Evolutionary conservation across 2,329 filamentous ascomycete species (phyloP), one percentile per base, ranked within the genome.

Genomic region (Colletotrichum sojae): DNA sequence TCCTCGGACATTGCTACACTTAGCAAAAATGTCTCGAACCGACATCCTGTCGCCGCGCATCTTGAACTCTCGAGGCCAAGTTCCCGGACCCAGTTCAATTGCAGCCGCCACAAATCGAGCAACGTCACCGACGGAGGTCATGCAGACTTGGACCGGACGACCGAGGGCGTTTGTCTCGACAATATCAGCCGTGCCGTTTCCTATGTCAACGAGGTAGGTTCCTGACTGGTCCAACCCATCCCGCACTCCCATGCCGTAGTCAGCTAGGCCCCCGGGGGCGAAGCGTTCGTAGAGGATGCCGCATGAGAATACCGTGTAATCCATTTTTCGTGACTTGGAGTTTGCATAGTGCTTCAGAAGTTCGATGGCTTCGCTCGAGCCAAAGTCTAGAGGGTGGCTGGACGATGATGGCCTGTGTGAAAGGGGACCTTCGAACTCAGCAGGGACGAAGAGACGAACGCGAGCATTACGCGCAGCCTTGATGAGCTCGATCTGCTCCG

Each of bases 201-300:
- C 85, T 39, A 92, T 80, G 74, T 94, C 84, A 72, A 93, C 82
- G 57, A 94, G 82, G 73, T 91, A 94, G 73, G 89, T 87, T 5
- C 91, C 91, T 71, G 90, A 86, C 15, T 81, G 81, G 9, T 82
- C 80, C 22, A 89, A 81, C 18, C 86, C 85, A 49, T 84, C 85
- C n/a, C 84, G 84, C 31, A 75, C 74, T 1, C 91, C 91, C 54
- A 94, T 89, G 40, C 85, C 82, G 62, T 89, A 84, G 18, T 83
- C 81, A 13, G 83, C 83, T 67, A 94, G 84, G 0, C 92, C 92
- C 3, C 88, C 89, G 0, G 89, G 90, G 20, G 88, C 89, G 74
- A 94, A 94, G 1, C 91, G 84, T 76, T 94, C 92, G 83, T 94
- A 94, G 72, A 94, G 89, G 36, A 94, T 79, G 20, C 92, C 92